Conservation (phyloP, 169 alveolate genomes). For the Cryptosporidium tyzzeri region DNA sequence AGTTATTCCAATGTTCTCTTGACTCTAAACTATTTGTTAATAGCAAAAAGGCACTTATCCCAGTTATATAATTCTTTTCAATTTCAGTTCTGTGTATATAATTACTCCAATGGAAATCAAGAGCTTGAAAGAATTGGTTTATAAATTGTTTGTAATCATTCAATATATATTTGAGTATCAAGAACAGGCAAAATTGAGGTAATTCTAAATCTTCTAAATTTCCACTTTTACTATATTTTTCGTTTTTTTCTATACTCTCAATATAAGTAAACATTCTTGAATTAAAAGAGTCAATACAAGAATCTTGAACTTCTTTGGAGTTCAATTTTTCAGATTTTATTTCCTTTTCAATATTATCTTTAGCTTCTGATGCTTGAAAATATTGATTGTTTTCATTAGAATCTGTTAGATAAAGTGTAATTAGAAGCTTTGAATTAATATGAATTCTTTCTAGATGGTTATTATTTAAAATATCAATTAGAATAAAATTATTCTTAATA, state of each 20-base stretch:
- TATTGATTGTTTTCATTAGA: not conserved
- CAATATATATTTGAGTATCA: not conserved
- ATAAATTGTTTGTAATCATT: not conserved
- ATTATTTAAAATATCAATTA: not conserved
- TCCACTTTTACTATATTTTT: too few relatives aligned
- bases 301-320: not conserved
- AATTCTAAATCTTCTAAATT: not conserved
- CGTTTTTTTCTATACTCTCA: not conserved
- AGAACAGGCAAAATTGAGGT: not conserved
- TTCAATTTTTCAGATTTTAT: not conserved
- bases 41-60: not conserved
- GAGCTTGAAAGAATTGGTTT: not conserved
- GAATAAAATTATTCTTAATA: conserved; percentile 21
- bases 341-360: not conserved
- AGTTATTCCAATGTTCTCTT: not conserved
- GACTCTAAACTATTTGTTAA: conserved; percentile 2
- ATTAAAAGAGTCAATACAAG: not conserved
- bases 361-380: not conserved
- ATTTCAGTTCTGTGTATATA: not conserved
- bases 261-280: not conserved
- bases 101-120: conserved; percentile 10
- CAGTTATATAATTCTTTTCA: conserved; percentile 13
- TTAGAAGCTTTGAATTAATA: conserved; percentile 28
- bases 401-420: conserved; percentile 13
- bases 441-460: conserved; percentile 2